Percentiles rank a stretch among this genome's conserved stretches.
Evolutionary conservation across 2,329 filamentous ascomycete genomes (phyloP).

Genomic region (Calonectria pseudoreteaudii): DNA sequence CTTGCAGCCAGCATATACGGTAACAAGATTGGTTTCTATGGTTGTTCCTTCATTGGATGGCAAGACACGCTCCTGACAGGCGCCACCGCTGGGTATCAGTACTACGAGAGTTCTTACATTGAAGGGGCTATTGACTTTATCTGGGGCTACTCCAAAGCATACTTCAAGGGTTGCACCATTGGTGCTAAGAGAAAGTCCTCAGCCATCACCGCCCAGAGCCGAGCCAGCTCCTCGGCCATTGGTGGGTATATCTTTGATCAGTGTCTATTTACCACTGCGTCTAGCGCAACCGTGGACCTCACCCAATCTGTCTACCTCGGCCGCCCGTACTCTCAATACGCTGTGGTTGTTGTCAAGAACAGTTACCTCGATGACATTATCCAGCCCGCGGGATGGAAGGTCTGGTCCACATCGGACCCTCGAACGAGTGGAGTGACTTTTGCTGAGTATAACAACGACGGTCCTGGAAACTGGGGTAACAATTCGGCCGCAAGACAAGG

Average conservation of each 20-base stretch:
- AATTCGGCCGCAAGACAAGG: constrained; percentile 32
- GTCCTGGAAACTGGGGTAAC: constrained; percentile 48
- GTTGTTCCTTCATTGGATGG: constrained; percentile 57
- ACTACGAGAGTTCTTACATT: constrained; percentile 57
- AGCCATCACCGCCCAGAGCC: constrained; percentile 45
- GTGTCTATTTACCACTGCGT: constrained; percentile 41
- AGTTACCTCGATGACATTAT: constrained; percentile 55
- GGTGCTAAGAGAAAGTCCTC: constrained; percentile 46
- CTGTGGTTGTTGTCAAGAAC: constrained; percentile 60
- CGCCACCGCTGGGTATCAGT: constrained; percentile 58
- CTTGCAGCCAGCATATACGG: constrained; percentile 50
- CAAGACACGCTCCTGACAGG: constrained; percentile 59
- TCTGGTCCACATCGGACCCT: constrained; percentile 68
- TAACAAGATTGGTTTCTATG: constrained; percentile 49
- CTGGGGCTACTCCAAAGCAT: constrained; percentile 46
- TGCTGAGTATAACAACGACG: constrained; percentile 70
- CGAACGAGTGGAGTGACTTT: constrained; percentile 66
- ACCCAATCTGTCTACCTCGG: constrained; percentile 57
- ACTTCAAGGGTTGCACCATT: constrained; percentile 51
- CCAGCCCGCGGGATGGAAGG: constrained; percentile 52
- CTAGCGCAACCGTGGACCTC: constrained; percentile 34
- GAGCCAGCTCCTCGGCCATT: constrained; percentile 38
- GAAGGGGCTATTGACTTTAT: constrained; percentile 37
- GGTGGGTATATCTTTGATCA: constrained; percentile 48
- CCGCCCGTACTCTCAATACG: constrained; percentile 58